These are phyloP conservation scores for Aphanomyces stellatus DNA, from an alignment of 352 stramenopile genomes.

Conservation along the genomic window DNA sequence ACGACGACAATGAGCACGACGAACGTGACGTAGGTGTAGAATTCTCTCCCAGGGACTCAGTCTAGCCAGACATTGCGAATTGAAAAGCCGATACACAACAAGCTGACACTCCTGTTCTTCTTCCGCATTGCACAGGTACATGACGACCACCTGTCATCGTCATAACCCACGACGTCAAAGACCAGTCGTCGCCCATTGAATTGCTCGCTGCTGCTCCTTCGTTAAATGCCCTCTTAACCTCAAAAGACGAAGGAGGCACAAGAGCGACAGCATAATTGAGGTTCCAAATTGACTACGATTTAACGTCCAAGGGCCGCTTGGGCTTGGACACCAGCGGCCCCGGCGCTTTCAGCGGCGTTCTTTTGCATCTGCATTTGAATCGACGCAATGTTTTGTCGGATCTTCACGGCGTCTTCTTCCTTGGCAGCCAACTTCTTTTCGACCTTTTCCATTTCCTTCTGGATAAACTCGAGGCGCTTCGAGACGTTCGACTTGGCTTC, in stretches of 20 bases:
- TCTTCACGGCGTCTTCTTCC: conserved; percentile 84
- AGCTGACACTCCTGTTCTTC: conserved; percentile 4
- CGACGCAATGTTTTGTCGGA: conserved; percentile 84
- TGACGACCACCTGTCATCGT: not conserved
- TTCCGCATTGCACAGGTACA: conserved; percentile 7
- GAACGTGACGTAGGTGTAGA: not conserved
- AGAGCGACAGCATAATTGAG: too few species aligned
- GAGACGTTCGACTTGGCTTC: conserved; percentile 92
- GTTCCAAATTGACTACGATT: not conserved
- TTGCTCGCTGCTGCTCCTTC: not conserved
- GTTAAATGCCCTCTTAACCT: not conserved
- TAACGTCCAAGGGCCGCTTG: not conserved
- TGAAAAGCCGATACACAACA: not conserved
- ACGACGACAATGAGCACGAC: not conserved
- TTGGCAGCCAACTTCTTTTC: conserved; percentile 82
- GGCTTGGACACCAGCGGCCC: conserved; percentile 24
- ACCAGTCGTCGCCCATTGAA: not conserved
- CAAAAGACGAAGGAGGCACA: not conserved
- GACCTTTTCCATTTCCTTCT: conserved; percentile 87
- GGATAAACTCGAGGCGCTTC: conserved; percentile 95
- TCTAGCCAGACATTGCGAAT: not conserved
- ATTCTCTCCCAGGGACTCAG: not conserved
- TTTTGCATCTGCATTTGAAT: conserved; percentile 88
- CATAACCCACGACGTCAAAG: not conserved
- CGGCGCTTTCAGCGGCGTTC: conserved; percentile 59